Evolutionary conservation across 2,329 filamentous ascomycete genomes (phyloP).

Genomic region (Aspergillus candidus): DNA sequence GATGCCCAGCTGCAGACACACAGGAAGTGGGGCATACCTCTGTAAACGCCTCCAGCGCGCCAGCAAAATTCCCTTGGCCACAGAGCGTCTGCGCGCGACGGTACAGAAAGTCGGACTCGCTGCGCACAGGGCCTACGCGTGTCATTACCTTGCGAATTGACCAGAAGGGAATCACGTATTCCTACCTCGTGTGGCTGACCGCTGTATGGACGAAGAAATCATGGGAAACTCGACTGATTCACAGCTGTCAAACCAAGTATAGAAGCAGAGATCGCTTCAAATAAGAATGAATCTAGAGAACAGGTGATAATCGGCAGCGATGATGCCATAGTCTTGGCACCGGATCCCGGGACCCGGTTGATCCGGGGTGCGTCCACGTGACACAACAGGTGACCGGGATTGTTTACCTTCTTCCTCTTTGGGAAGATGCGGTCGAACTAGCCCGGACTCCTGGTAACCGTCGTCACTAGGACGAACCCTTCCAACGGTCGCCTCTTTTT

Average conservation of each 20-base stretch:
- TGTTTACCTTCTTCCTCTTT: constrained; percentile 38
- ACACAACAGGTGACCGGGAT: too few species aligned
- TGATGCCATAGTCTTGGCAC: constrained; percentile 10
- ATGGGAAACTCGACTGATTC: too few species aligned
- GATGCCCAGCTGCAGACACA: neutral
- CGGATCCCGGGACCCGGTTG: neutral
- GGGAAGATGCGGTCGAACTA: constrained; percentile 13
- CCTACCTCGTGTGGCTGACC: too few species aligned
- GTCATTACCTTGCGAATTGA: neutral
- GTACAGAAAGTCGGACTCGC: constrained; percentile 24
- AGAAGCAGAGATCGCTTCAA: too few species aligned
- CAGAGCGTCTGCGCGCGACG: constrained; percentile 40
- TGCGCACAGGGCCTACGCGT: constrained; percentile 8
- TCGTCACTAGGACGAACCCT: neutral
- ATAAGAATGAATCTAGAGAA: too few species aligned
- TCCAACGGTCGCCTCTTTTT: too few species aligned
- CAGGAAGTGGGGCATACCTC: constrained; percentile 24
- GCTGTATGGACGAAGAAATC: too few species aligned
- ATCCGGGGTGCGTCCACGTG: too few species aligned
- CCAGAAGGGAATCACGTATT: neutral
- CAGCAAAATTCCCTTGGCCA: constrained; percentile 37
- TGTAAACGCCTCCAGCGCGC: constrained; percentile 39
- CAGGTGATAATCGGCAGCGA: too few species aligned
- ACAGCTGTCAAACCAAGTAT: too few species aligned
- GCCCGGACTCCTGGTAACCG: constrained; percentile 1